A percentile compares a stretch with the other conserved stretches of the same genome.
phyloP scores from a whole-genome alignment of 2,329 filamentous ascomycete species.

The Chaetoscypha palmicola region DNA sequence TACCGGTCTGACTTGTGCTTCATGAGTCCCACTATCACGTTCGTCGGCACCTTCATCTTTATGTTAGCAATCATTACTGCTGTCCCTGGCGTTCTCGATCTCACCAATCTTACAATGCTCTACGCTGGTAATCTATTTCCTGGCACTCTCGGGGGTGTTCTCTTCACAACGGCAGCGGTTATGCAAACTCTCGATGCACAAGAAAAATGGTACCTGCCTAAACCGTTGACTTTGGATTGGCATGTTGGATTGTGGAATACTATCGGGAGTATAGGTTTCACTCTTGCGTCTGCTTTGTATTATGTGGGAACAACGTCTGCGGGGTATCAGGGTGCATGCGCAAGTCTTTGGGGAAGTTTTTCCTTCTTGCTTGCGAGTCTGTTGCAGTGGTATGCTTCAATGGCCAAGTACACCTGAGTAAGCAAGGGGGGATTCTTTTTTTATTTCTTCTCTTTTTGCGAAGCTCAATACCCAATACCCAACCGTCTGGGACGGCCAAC shows the following conservation, averaged over 20 bases:
- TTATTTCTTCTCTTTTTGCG: neutral
- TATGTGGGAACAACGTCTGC: constrained; percentile 11
- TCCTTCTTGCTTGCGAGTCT: constrained; percentile 17
- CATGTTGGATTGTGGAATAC: constrained; percentile 15
- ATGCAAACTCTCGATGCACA: constrained; percentile 14
- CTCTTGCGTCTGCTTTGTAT: constrained; percentile 14
- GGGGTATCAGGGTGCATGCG: constrained; percentile 9
- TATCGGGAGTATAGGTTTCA: constrained; percentile 19
- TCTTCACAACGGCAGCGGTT: constrained; percentile 14
- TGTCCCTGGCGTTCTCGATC: constrained; percentile 16
- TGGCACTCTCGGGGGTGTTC: constrained; percentile 17
- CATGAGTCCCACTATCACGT: constrained; percentile 12
- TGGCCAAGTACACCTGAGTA: constrained; percentile 18
- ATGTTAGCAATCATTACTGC: constrained; percentile 17
- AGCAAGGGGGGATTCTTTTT: neutral
- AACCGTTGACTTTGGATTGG: constrained; percentile 11
- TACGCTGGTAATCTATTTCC: constrained; percentile 16
- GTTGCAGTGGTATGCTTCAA: constrained; percentile 21
- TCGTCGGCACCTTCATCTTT: constrained; percentile 20
- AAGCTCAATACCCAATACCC: neutral
- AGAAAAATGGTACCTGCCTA: constrained; percentile 15
- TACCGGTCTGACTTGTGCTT: constrained; percentile 14
- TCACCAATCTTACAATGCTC: constrained; percentile 8
- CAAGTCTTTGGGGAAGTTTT: constrained; percentile 21
- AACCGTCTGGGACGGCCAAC: neutral